Evolutionary conservation across 768 basidiomycete genomes (phyloP).

Genomic region (Rhodosporidiobolus odoratus): DNA sequence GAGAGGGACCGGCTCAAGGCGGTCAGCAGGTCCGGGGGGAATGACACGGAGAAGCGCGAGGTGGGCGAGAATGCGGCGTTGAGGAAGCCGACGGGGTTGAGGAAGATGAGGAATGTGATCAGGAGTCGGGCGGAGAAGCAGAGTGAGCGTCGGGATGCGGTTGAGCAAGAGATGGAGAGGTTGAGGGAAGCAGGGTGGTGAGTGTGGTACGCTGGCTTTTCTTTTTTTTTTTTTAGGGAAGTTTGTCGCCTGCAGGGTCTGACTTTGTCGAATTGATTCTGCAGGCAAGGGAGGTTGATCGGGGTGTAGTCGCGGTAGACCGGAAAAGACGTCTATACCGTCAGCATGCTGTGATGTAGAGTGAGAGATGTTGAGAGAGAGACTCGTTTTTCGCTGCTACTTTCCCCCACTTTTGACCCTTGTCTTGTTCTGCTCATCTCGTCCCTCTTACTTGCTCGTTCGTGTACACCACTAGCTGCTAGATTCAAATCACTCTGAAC

Average conservation of each 20-base stretch:
- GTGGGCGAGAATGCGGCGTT: constrained; percentile 13
- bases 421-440: too few relatives aligned
- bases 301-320: too few relatives aligned
- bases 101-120: constrained; percentile 33
- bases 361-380: too few relatives aligned
- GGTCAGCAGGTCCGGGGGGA: constrained; percentile 10
- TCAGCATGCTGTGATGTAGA: too few relatives aligned
- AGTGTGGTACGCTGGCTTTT: not conserved
- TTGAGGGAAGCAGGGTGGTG: constrained; percentile 30
- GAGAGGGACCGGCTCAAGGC: constrained; percentile 17
- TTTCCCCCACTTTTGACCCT: too few relatives aligned
- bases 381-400: too few relatives aligned
- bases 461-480: too few relatives aligned
- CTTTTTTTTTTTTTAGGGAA: not conserved
- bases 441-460: too few relatives aligned
- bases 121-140: constrained; percentile 25
- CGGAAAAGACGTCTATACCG: too few relatives aligned
- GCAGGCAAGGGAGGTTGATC: too few relatives aligned
- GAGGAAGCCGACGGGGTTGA: constrained; percentile 24
- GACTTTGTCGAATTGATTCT: not conserved
- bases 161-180: constrained; percentile 32
- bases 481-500: too few relatives aligned
- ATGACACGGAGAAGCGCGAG: constrained; percentile 10
- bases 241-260: not conserved
- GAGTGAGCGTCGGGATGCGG: not conserved